Base-by-base conservation (phyloP, 2,329 filamentous ascomycete species). In the Stylonectria norvegica region DNA sequence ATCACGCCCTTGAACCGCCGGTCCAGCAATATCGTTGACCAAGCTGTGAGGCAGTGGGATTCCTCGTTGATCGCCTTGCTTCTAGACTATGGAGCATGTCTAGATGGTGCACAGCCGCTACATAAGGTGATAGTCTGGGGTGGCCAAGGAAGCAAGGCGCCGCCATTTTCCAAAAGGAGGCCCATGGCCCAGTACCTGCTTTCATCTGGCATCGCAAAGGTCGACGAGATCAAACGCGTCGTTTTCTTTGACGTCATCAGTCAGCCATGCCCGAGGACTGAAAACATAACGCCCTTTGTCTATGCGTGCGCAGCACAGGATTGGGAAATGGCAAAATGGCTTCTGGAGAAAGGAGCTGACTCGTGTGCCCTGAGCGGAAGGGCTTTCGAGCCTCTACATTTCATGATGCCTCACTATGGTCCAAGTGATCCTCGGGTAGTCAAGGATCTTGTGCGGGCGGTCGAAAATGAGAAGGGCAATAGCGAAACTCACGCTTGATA, bases 151-250 rank as follows among this genome's bases (percentile, higher is more conserved):
- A 29, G 4, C 3, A 12, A 6, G 14, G 9, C 11, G 3, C 2
- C 5, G 2, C 34, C 28, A 6, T 42, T 37, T 23, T 28, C 29
- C 5, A 2, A 42, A 11, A 37, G 34, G 22, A 29, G 29, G 10
- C 6, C 22, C 1, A 17, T 42, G 40, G 40, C 40, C 6, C 34
- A 42, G 7, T 28, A 37, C 17, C 6, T 42, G 9, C 22, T 42
- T 4, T 29, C 27, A 8, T 19, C 11, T 2, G 30, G 12, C 15
- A 2, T 30, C 3, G 30, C 18, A 12, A 5, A 8, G 8, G 23
- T 42, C 14, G 12, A 42, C 11, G 40, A 42, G 7, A 15, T 38
- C 11, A 38, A 23, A 16, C 4, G n/a, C 8, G 20, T 42, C n/a
- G 23, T 15, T 9, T 42, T 42, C 15, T 5, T 1, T 10, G 34